phyloP scores from a whole-genome alignment of 169 alveolate species.

The Perkinsus chesapeaki region DNA sequence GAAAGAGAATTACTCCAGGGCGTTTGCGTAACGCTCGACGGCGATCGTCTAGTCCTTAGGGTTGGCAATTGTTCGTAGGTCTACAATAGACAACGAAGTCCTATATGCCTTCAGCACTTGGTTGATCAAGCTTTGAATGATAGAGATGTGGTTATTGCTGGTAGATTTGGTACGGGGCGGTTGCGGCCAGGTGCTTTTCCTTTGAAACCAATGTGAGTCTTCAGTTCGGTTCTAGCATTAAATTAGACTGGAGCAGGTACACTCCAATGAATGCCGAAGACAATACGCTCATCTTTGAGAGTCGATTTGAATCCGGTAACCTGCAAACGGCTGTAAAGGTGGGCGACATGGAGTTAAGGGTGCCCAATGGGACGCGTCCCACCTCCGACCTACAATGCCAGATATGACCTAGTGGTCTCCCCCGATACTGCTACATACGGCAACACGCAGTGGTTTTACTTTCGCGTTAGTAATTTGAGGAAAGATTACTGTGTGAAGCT shows the following conservation, averaged over 20 bases:
- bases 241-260: not conserved
- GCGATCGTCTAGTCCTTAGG: not conserved
- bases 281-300: constrained; percentile 68
- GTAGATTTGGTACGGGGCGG: not conserved
- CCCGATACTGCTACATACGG: constrained; percentile 82
- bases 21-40: not conserved
- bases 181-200: not conserved
- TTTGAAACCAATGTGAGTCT: not conserved
- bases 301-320: constrained; percentile 82
- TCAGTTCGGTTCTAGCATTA: not conserved
- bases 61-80: not conserved
- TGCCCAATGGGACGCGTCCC: not conserved
- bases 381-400: not conserved
- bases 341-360: constrained; percentile 45
- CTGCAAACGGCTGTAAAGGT: constrained; percentile 69
- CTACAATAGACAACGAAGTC: not conserved
- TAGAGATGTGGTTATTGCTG: not conserved
- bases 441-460: constrained; percentile 79
- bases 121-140: not conserved
- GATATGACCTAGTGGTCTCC: constrained; percentile 75
- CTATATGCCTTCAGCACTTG: not conserved
- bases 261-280: not conserved
- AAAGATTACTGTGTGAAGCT: constrained; percentile 31
- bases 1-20: not conserved
- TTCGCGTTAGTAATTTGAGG: constrained; percentile 46